Evolutionary conservation across 2,329 filamentous ascomycete genomes (phyloP).

Genomic region (Hypocreales sp.): DNA sequence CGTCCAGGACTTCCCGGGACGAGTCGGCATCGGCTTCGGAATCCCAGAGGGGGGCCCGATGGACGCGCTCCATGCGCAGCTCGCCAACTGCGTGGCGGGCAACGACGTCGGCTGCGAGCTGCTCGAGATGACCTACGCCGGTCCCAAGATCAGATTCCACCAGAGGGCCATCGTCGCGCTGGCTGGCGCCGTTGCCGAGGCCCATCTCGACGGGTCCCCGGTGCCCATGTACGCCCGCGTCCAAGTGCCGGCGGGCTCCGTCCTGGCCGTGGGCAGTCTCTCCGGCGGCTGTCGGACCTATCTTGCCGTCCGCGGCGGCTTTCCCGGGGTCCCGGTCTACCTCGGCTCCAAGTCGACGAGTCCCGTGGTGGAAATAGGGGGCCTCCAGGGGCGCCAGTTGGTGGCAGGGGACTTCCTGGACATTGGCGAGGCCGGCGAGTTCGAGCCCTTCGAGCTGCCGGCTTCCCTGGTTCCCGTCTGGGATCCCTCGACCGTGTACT

Average conservation of each 20-base stretch:
- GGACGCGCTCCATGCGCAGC: conserved; percentile 40
- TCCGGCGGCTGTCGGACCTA: conserved; percentile 39
- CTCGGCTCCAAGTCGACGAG: conserved; percentile 44
- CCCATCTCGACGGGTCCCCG: conserved; percentile 29
- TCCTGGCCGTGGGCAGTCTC: conserved; percentile 37
- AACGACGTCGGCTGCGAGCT: conserved; percentile 35
- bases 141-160: conserved; percentile 41
- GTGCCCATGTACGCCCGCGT: conserved; percentile 40
- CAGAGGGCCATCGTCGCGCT: conserved; percentile 37
- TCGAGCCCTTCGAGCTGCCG: conserved; percentile 3
- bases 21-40: conserved; percentile 39
- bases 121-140: conserved; percentile 44
- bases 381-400: conserved; percentile 41
- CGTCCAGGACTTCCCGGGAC: conserved; percentile 41
- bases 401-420: conserved; percentile 17
- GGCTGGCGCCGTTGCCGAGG: conserved; percentile 38
- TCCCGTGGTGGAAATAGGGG: conserved; percentile 40
- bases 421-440: not conserved
- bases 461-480: conserved; percentile 3
- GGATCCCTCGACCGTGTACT: conserved; percentile 7
- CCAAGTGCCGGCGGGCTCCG: conserved; percentile 27
- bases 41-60: conserved; percentile 45
- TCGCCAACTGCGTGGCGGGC: conserved; percentile 44
- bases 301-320: conserved; percentile 31
- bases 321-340: conserved; percentile 31